These are phyloP conservation scores for Diaporthe citri DNA, from an alignment of 2,329 filamentous ascomycete species.

Conservation along the genomic window DNA sequence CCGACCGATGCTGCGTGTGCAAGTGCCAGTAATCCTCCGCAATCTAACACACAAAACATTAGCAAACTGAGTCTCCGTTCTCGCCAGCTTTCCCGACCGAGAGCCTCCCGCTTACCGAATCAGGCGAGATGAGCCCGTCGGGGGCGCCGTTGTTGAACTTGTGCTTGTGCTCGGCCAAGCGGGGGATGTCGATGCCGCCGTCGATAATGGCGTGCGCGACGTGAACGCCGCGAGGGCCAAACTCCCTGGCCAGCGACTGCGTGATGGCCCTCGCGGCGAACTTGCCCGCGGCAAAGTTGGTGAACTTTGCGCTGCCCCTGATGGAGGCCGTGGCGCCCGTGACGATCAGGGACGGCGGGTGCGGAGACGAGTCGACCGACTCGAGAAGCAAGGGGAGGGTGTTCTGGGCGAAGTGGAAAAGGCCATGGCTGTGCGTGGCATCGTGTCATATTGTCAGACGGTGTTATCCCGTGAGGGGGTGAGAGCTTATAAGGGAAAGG, in stretches of 20 bases:
- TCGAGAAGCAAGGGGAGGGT: constrained; percentile 78
- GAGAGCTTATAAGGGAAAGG: neutral
- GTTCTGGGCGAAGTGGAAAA: constrained; percentile 81
- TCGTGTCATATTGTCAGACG: neutral
- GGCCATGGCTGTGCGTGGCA: constrained; percentile 65
- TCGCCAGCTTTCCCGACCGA: neutral
- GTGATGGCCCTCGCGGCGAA: constrained; percentile 81
- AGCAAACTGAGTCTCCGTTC: neutral
- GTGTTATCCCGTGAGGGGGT: neutral
- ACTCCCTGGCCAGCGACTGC: constrained; percentile 84
- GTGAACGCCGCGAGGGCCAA: constrained; percentile 86
- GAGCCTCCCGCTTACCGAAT: constrained; percentile 70
- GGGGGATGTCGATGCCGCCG: constrained; percentile 85
- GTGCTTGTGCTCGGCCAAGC: constrained; percentile 65
- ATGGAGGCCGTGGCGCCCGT: constrained; percentile 88
- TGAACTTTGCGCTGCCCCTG: constrained; percentile 77
- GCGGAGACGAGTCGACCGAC: constrained; percentile 63
- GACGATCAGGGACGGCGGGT: constrained; percentile 85
- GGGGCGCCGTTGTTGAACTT: constrained; percentile 58
- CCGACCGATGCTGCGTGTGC: constrained; percentile 82
- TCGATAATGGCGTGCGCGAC: constrained; percentile 87
- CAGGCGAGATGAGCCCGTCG: constrained; percentile 77
- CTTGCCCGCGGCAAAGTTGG: constrained; percentile 82
- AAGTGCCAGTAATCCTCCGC: constrained; percentile 88
- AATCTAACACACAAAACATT: constrained; percentile 66